Base-by-base conservation (phyloP, 805 yeast genomes). In the Danielozyma ontarioensis region DNA sequence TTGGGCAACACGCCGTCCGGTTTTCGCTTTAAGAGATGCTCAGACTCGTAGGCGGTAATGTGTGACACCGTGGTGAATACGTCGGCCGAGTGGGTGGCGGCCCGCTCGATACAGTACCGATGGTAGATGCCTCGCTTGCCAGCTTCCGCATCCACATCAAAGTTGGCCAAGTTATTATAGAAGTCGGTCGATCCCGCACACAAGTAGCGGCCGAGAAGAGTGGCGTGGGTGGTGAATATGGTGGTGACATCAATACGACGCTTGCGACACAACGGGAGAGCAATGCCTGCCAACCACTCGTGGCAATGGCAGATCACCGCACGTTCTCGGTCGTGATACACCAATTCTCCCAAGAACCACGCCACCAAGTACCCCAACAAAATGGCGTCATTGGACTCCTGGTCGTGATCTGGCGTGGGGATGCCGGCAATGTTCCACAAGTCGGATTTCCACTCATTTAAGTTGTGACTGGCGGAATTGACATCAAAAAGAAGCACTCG, bases 1-100 rank as follows among this genome's bases (percentile, higher is more conserved):
- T 90, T 90, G 35, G 98, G 98, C 54, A 93, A 74, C 15, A 90
- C 97, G 3, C 98, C 98, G 55, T 90, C 98, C 1, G 98, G 98
- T 59, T 90, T 89, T 43, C 98, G 76, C 54, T 90, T 93, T 46
- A 90, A 72, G 59, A 90, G 69, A 58, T 89, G 94, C 64, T 90
- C 97, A 5, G 90, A 70, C 61, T 90, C 98, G 53, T 78, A 84
- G 2, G 97, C 97, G n/a, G 98, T 90, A 48, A 90, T 93, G 54
- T 90, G 95, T 8, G 96, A 86, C 8, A 90, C 98, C 0, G 98
- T 93, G 24, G 98, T 90, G 66, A 90, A 90, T 15, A 90, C 98
- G 58, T 90, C 98, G 5, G 95, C 87, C 11, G 93, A 74, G 57
- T 90, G 97, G 13, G 96, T 88, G 12, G 97, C 96, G 5, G 95